phyloP scores from a whole-genome alignment of 164 flowering plant species.

The Platanus orientalis region DNA sequence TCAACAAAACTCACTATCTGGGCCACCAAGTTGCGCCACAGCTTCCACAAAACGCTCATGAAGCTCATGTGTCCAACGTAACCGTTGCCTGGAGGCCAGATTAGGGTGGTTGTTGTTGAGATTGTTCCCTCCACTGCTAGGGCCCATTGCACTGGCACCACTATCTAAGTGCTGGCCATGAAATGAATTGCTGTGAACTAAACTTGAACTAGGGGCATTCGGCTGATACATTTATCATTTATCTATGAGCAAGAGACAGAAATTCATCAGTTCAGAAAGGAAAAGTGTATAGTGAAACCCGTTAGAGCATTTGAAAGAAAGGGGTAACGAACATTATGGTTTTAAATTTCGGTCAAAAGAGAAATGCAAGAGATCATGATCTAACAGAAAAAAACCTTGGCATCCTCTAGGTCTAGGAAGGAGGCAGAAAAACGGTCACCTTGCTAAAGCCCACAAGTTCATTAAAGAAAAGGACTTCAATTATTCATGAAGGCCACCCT shows the following conservation, averaged over 20 bases:
- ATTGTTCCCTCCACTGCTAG: conserved; percentile 41
- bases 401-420: too few species aligned
- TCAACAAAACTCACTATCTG: conserved; percentile 61
- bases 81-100: conserved; percentile 72
- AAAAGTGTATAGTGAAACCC: background rate
- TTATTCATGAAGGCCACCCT: too few species aligned
- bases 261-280: background rate
- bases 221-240: conserved; percentile 35
- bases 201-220: conserved; percentile 38
- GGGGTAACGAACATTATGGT: too few species aligned
- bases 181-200: conserved; percentile 26
- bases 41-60: conserved; percentile 96
- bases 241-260: conserved; percentile 15
- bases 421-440: too few species aligned
- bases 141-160: conserved; percentile 32
- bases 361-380: too few species aligned
- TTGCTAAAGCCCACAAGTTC: too few species aligned
- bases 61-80: conserved; percentile 95
- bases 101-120: conserved; percentile 35
- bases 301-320: too few species aligned
- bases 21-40: conserved; percentile 93
- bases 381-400: too few species aligned
- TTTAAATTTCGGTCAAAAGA: too few species aligned
- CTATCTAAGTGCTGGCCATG: conserved; percentile 36
- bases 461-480: too few species aligned